A percentile compares a stretch with the other conserved stretches of the same genome.
Conservation (phyloP, 139 green algal species). For the Yamagishiella unicocca region DNA sequence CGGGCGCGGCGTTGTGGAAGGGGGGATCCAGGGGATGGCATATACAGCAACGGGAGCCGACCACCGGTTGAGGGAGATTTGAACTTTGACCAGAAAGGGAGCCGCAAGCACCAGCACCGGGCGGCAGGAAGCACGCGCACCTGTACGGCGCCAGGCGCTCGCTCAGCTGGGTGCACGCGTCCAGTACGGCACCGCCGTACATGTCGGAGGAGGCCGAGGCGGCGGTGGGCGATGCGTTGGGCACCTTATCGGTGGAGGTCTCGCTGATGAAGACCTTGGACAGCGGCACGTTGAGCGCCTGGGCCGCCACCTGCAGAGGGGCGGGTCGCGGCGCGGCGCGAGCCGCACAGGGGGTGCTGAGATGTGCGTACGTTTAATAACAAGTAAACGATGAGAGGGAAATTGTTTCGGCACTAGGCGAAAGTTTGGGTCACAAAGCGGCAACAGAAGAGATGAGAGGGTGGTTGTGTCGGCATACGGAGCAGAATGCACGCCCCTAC, state of each 20-base stretch:
- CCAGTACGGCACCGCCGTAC: slow-evolving; percentile 91
- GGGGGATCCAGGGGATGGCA: too few species aligned
- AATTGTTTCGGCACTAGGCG: too few species aligned
- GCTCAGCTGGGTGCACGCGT: slow-evolving; percentile 92
- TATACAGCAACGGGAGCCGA: too few species aligned
- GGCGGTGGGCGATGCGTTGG: slow-evolving; percentile 95
- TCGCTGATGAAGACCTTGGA: slow-evolving; percentile 91
- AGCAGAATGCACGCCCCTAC: too few species aligned
- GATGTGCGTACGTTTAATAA: too few species aligned
- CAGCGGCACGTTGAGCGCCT: slow-evolving; percentile 84
- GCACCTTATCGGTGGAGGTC: slow-evolving; percentile 97
- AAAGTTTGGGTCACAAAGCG: too few species aligned
- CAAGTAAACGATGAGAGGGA: too few species aligned
- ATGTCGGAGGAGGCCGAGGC: slow-evolving; percentile 93
- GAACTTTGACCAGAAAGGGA: background rate
- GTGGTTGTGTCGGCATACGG: too few species aligned
- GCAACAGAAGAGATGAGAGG: too few species aligned
- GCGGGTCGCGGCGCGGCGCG: background rate
- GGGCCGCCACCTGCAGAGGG: slow-evolving; percentile 25
- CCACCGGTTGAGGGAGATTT: too few species aligned
- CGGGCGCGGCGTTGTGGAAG: too few species aligned
- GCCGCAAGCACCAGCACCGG: background rate
- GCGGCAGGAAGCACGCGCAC: background rate
- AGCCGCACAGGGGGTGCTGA: too few species aligned
- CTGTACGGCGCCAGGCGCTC: slow-evolving; percentile 80